A percentile compares a stretch with the other conserved stretches of the same genome.
Conservation (phyloP, 2,329 filamentous ascomycete species). For the Fusarium lateritium region DNA sequence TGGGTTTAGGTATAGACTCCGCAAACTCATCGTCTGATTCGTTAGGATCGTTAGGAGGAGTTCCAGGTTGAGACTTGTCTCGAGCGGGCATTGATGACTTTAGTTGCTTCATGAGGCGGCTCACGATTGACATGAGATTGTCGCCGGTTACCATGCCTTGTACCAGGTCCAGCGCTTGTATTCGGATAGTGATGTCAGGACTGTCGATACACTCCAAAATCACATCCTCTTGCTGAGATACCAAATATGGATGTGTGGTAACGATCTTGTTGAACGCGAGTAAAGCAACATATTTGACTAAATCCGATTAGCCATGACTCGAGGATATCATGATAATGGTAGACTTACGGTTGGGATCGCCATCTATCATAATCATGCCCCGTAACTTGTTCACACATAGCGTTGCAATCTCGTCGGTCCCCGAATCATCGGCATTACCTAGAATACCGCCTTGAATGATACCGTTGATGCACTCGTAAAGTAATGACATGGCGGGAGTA, state of each 20-base stretch:
- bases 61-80: constrained; percentile 59
- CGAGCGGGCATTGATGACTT: constrained; percentile 72
- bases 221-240: constrained; percentile 94
- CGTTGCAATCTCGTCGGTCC: constrained; percentile 91
- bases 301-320: constrained; percentile 29
- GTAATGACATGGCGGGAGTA: constrained; percentile 95
- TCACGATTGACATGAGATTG: constrained; percentile 86
- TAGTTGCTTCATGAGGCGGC: constrained; percentile 89
- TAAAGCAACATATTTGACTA: constrained; percentile 97
- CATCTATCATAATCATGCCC: constrained; percentile 93
- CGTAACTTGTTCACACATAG: constrained; percentile 93
- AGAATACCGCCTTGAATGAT: constrained; percentile 98
- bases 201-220: constrained; percentile 98
- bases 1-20: constrained; percentile 50
- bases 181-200: constrained; percentile 93
- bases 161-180: constrained; percentile 91
- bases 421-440: constrained; percentile 83
- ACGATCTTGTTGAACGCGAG: constrained; percentile 97
- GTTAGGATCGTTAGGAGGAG: constrained; percentile 62
- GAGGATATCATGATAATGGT: no score
- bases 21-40: constrained; percentile 67
- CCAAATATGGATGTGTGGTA: constrained; percentile 86
- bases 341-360: constrained; percentile 88
- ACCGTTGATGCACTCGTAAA: constrained; percentile 98
- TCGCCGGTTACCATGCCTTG: constrained; percentile 94